Evolutionary conservation across 768 basidiomycete species (phyloP).

Genomic region (Myochromella boudieri): DNA sequence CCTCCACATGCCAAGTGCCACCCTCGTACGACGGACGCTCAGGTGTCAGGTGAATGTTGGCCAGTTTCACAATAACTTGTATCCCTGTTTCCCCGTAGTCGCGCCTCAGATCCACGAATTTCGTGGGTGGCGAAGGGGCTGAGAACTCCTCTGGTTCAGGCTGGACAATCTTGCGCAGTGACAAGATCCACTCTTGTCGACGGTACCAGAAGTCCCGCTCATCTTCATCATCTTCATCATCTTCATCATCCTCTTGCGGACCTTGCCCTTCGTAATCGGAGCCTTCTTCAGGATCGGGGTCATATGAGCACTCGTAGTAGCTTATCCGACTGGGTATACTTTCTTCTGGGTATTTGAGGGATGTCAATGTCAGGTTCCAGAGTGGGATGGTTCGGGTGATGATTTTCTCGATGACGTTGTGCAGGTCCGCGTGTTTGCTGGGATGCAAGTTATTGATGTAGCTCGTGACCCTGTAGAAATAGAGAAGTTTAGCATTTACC

Average conservation of each 20-base stretch:
- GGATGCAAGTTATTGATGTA: constrained; percentile 44
- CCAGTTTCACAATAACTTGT: constrained; percentile 33
- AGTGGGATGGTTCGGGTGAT: constrained; percentile 27
- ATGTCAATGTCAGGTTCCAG: constrained; percentile 26
- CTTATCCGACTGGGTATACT: constrained; percentile 8
- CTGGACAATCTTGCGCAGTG: constrained; percentile 7
- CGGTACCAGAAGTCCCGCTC: no score
- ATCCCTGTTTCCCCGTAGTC: constrained; percentile 17
- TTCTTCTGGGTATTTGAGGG: constrained; percentile 1
- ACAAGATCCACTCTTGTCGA: constrained; percentile 11
- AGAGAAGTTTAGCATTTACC: no score
- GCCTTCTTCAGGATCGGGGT: constrained; percentile 7
- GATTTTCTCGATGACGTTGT: constrained; percentile 24
- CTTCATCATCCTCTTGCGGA: constrained; percentile 17
- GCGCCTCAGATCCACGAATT: constrained; percentile 12
- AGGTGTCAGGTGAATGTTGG: constrained; percentile 33
- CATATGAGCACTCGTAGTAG: constrained; percentile 11
- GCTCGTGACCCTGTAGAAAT: constrained; percentile 21
- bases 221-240: constrained; percentile 19
- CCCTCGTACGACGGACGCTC: constrained; percentile 34
- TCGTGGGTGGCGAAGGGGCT: not conserved
- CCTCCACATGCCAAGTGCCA: constrained; percentile 40
- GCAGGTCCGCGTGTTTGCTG: constrained; percentile 20
- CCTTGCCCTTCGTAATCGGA: constrained; percentile 5
- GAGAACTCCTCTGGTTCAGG: constrained; percentile 16